Conservation (phyloP, 768 basidiomycete species). For the Roridomyces roridus region DNA sequence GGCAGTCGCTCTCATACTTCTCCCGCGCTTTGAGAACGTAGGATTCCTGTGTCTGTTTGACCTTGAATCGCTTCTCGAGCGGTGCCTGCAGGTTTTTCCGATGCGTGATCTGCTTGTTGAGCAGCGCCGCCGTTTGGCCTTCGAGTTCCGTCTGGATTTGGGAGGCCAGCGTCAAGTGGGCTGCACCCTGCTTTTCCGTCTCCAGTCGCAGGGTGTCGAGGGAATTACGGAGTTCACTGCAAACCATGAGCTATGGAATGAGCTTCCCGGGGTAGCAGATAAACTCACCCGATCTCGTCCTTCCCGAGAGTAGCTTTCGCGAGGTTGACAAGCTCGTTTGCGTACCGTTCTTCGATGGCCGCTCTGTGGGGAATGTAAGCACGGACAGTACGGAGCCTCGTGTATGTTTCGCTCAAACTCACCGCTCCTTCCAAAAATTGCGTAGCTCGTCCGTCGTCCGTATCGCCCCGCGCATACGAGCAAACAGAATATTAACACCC, state of each 20-base stretch:
- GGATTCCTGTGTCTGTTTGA: conserved; percentile 84
- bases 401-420: conserved; percentile 29
- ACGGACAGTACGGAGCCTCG: neutral
- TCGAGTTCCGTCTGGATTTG: conserved; percentile 83
- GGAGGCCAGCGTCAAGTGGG: conserved; percentile 74
- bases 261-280: neutral
- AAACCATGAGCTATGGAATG: conserved; percentile 5
- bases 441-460: conserved; percentile 90
- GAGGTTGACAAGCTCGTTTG: conserved; percentile 84
- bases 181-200: conserved; percentile 81
- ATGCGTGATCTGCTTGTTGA: conserved; percentile 68
- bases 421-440: conserved; percentile 95
- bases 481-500: conserved; percentile 90
- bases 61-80: conserved; percentile 91
- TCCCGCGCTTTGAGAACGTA: conserved; percentile 90
- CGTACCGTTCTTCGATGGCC: conserved; percentile 93
- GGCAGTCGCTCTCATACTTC: conserved; percentile 92
- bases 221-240: conserved; percentile 81
- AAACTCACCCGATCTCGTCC: conserved; percentile 91
- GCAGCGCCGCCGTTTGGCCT: conserved; percentile 63
- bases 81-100: conserved; percentile 74
- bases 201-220: conserved; percentile 85
- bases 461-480: conserved; percentile 84
- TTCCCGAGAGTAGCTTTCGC: conserved; percentile 78
- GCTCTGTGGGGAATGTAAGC: conserved; percentile 55